Evolutionary conservation across 2,329 filamentous ascomycete species (phyloP).

Genomic region (Microdochium paspali): DNA sequence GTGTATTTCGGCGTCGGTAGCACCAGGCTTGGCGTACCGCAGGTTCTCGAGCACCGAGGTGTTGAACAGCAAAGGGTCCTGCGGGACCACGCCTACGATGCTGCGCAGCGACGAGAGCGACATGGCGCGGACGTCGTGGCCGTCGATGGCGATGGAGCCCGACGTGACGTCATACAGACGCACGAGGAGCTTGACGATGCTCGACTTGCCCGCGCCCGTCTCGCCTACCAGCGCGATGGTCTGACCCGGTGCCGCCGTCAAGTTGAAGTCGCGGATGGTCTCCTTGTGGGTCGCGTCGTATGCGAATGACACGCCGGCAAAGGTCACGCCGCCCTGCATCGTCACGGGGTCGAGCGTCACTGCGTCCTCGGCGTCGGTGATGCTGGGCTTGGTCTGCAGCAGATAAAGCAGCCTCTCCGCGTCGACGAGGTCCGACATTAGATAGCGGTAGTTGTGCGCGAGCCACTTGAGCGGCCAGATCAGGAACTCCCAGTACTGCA

Average conservation of each 20-base stretch:
- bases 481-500: conserved; percentile 50
- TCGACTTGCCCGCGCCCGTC: conserved; percentile 36
- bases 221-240: conserved; percentile 35
- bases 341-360: conserved; percentile 26
- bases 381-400: conserved; percentile 45
- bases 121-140: conserved; percentile 31
- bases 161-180: conserved; percentile 42
- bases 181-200: conserved; percentile 36
- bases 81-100: conserved; percentile 45
- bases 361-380: conserved; percentile 37
- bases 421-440: conserved; percentile 44
- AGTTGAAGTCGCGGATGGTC: conserved; percentile 32
- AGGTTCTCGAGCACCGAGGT: conserved; percentile 48
- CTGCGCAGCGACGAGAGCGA: conserved; percentile 36
- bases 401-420: conserved; percentile 52
- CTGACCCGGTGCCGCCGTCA: conserved; percentile 23
- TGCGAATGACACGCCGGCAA: conserved; percentile 43
- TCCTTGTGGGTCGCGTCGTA: conserved; percentile 41
- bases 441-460: conserved; percentile 6
- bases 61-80: conserved; percentile 49
- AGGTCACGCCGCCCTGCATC: conserved; percentile 37
- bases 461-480: conserved; percentile 28
- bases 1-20: conserved; percentile 51
- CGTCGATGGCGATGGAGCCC: conserved; percentile 42
- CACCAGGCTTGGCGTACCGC: conserved; percentile 38